Conservation (phyloP, 352 stramenopile genomes). For the Phytophthora meadii region DNA sequence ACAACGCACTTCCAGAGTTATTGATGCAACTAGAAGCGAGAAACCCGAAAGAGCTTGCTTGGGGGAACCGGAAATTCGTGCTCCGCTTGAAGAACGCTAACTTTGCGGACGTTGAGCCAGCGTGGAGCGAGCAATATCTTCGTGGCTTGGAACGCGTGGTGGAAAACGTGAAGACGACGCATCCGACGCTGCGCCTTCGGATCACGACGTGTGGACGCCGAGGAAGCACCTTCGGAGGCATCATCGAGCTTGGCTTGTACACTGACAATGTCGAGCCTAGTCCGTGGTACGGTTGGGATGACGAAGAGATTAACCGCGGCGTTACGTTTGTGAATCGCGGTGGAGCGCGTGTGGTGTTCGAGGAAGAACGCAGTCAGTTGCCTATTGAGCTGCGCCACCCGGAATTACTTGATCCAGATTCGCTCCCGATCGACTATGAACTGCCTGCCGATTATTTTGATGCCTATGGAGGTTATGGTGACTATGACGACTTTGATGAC, state of each 20-base stretch:
- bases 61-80: constrained; percentile 35
- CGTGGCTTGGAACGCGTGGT: constrained; percentile 31
- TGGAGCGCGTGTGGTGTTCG: not conserved
- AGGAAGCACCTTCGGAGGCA: constrained; percentile 29
- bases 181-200: constrained; percentile 42
- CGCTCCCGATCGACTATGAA: constrained; percentile 48
- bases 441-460: constrained; percentile 42
- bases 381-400: constrained; percentile 32
- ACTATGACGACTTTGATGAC: constrained; percentile 13
- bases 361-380: constrained; percentile 11
- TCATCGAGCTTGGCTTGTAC: constrained; percentile 52
- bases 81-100: constrained; percentile 46
- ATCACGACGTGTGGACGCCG: constrained; percentile 37
- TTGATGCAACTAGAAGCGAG: constrained; percentile 29
- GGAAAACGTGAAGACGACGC: constrained; percentile 34
- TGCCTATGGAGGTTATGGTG: constrained; percentile 24
- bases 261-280: constrained; percentile 39
- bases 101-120: constrained; percentile 30
- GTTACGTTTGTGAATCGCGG: constrained; percentile 37
- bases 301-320: constrained; percentile 33
- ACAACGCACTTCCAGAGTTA: constrained; percentile 39
- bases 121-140: constrained; percentile 52
- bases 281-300: constrained; percentile 51
- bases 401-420: constrained; percentile 41
- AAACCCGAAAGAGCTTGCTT: constrained; percentile 20